Evolutionary conservation across 2,329 filamentous ascomycete genomes (phyloP).

Genomic region (Penicillium sp.): DNA sequence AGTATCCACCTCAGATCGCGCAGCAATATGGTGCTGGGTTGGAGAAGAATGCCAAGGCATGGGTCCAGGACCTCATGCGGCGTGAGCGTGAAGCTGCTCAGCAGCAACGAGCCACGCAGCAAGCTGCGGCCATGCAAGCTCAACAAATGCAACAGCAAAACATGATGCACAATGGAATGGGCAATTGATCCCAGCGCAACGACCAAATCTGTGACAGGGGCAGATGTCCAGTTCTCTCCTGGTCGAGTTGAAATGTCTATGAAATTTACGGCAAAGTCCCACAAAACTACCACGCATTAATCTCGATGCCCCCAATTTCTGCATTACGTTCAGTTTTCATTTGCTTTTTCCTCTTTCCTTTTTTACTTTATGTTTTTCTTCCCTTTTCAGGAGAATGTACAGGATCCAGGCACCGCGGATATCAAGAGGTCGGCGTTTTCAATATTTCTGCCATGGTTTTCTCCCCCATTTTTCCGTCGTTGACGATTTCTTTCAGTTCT

Average conservation of each 20-base stretch:
- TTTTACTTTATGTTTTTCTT: constrained; percentile 8
- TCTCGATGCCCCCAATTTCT: background rate
- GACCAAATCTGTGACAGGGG: background rate
- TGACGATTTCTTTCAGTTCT: constrained; percentile 9
- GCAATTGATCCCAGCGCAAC: constrained; percentile 24
- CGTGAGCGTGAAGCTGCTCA: constrained; percentile 36
- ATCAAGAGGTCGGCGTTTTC: constrained; percentile 27
- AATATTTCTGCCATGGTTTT: constrained; percentile 14
- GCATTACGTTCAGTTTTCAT: background rate
- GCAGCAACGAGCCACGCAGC: constrained; percentile 33
- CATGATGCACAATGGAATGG: constrained; percentile 45
- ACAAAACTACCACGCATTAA: background rate
- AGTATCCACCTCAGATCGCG: constrained; percentile 40
- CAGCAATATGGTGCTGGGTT: constrained; percentile 39
- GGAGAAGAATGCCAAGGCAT: constrained; percentile 39
- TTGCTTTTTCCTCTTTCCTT: constrained; percentile 6
- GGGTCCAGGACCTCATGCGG: constrained; percentile 40
- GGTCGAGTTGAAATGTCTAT: background rate
- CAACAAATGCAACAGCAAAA: constrained; percentile 44
- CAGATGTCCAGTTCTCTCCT: background rate
- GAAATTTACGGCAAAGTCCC: background rate
- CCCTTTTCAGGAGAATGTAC: constrained; percentile 22
- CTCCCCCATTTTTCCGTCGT: constrained; percentile 7
- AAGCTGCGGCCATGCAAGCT: constrained; percentile 32
- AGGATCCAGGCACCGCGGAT: constrained; percentile 24